Conservation (phyloP, 306 rosid species). For the Malus sylvestris region DNA sequence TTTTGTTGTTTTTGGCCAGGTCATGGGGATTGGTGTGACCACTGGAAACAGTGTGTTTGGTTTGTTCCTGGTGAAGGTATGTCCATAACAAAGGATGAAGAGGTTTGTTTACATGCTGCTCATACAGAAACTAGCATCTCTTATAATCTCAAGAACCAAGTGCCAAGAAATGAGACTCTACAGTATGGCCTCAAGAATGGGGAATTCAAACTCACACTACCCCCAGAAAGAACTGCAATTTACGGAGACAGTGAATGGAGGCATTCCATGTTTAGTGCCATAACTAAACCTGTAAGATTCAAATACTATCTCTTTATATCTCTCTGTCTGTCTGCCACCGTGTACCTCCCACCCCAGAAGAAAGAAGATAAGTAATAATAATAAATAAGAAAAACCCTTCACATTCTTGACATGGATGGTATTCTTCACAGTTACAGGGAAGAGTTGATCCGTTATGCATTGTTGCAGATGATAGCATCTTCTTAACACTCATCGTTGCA, state of each 20-base stretch:
- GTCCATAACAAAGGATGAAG: slow-evolving; percentile 47
- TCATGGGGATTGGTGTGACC: slow-evolving; percentile 80
- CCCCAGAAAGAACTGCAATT: slow-evolving; percentile 74
- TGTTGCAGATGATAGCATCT: slow-evolving; percentile 77
- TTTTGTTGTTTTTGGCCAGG: slow-evolving; percentile 39
- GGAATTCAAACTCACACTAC: slow-evolving; percentile 46
- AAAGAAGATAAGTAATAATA: not conserved
- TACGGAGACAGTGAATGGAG: slow-evolving; percentile 82
- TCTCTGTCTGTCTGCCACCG: slow-evolving; percentile 4
- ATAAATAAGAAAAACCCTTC: slow-evolving; percentile 4
- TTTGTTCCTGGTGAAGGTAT: slow-evolving; percentile 73
- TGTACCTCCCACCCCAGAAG: not conserved
- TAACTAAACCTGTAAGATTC: slow-evolving; percentile 40
- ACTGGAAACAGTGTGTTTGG: slow-evolving; percentile 99
- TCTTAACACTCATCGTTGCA: slow-evolving; percentile 62
- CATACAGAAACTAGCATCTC: slow-evolving; percentile 62
- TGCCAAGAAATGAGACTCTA: slow-evolving; percentile 29
- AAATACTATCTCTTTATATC: slow-evolving; percentile 6
- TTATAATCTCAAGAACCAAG: slow-evolving; percentile 40
- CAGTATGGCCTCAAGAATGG: slow-evolving; percentile 23
- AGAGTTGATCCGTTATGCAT: slow-evolving; percentile 46
- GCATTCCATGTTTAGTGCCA: slow-evolving; percentile 46
- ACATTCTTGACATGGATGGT: slow-evolving; percentile 20
- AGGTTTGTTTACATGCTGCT: slow-evolving; percentile 45
- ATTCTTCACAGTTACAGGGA: slow-evolving; percentile 58